Conservation (phyloP, 2,329 filamentous ascomycete species). For the Ceratocystis alfenasii region DNA sequence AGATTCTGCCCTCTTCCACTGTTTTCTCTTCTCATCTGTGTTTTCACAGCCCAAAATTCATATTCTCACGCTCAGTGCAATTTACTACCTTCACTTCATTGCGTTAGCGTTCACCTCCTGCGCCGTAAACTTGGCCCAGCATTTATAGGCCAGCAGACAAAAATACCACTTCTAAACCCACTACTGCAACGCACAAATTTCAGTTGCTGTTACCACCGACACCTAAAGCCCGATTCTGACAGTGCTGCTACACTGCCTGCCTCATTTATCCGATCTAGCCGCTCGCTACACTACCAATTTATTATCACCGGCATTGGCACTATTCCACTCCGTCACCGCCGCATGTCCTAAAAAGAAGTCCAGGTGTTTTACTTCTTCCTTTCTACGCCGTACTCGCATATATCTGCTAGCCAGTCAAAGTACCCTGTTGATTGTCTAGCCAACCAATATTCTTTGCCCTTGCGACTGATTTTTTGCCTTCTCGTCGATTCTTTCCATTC, state of each 20-base stretch:
- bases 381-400: background rate
- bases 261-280: background rate
- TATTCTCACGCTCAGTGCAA: constrained; percentile 10
- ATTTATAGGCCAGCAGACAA: background rate
- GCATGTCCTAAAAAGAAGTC: background rate
- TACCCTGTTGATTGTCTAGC: background rate
- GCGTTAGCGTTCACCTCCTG: constrained; percentile 11
- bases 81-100: background rate
- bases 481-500: constrained; percentile 9
- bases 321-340: background rate
- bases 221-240: background rate
- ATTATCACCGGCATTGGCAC: background rate
- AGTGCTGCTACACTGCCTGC: background rate
- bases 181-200: background rate
- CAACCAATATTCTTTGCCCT: background rate
- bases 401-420: background rate
- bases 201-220: background rate
- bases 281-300: background rate
- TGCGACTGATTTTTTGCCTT: background rate
- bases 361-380: background rate
- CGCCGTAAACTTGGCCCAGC: constrained; percentile 18
- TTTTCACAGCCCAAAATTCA: background rate
- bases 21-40: background rate
- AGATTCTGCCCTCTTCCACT: background rate
- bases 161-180: background rate